Base-by-base conservation (phyloP, 2,329 filamentous ascomycete species). In the Onygenales sp. region DNA sequence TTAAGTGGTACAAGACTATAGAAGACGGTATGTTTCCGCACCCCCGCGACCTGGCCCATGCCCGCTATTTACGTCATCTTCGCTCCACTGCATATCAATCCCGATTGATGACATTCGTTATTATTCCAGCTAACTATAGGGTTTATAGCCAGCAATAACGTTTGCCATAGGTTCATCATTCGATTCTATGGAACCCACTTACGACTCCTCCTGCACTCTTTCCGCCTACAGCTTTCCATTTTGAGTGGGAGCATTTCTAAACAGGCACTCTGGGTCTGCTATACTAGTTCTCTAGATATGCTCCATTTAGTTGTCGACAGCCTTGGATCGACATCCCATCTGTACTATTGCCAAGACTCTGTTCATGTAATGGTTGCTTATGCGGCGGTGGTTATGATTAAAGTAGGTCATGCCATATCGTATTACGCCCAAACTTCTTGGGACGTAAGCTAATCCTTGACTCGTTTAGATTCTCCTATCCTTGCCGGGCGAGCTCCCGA, bases 351-450 rank as follows among this genome's bases (percentile, higher is more conserved):
- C 2, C 70, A 73, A 55, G 70, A 73, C 50, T 72, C 70, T 1
- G 61, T 74, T 5, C 71, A 73, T 55, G 68, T 72, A 11, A 73
- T 73, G 71, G 68, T 66, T 13, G 71, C 71, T 2, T 72, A 74
- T 54, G 65, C 68, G n/a, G 67, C 69, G 10, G 66, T 69, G 2
- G 71, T 72, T 51, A 58, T 72, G 2, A 64, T 72, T 45, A 73
- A 72, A 58, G 57, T 59, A 51, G 33, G 33, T 39, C 39, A n/a
- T 32, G 11, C n/a, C 11, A 21, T 11, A 35, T 36, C 7, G 7
- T 14, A 14, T 36, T 17, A 36, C 43, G 2, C 14, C n/a, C 10
- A 17, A 8, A 9, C 10, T 10, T 49, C 8, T 33, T 13, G 32
- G 27, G 31, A 27, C 41, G 14, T 10, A 33, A 17, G 13, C 36